These are phyloP conservation scores for Inonotus obliquus DNA, from an alignment of 1,284 basidiomycete species.

Conservation along the genomic window DNA sequence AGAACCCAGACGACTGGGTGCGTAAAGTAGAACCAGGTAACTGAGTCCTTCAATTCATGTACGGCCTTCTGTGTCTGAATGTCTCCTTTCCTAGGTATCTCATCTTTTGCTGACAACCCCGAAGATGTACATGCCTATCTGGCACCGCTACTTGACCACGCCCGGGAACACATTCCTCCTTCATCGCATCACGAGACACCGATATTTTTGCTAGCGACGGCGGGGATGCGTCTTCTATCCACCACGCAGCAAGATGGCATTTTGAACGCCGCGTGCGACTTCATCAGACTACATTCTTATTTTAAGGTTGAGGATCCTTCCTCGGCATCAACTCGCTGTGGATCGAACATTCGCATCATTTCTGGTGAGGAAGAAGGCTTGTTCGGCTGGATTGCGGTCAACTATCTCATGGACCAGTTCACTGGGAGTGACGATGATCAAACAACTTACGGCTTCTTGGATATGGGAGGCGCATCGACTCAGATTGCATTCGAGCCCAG, in stretches of 20 bases:
- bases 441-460: constrained; percentile 95
- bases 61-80: not conserved
- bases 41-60: constrained; percentile 26
- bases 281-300: constrained; percentile 68
- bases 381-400: constrained; percentile 98
- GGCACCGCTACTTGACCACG: constrained; percentile 80
- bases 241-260: constrained; percentile 68
- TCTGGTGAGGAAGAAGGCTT: constrained; percentile 97
- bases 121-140: constrained; percentile 75
- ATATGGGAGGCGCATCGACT: constrained; percentile 99
- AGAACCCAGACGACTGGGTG: constrained; percentile 80
- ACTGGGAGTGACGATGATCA: constrained; percentile 50
- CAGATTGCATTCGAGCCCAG: constrained; percentile 95
- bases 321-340: constrained; percentile 65
- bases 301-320: constrained; percentile 69
- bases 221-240: constrained; percentile 91
- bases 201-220: constrained; percentile 92
- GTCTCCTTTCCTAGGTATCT: constrained; percentile 61
- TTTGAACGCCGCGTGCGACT: constrained; percentile 72
- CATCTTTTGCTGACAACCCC: constrained; percentile 71
- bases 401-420: constrained; percentile 99
- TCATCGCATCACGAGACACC: constrained; percentile 82
- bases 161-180: constrained; percentile 79
- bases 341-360: constrained; percentile 89
- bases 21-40: constrained; percentile 90